Evolutionary conservation across 768 basidiomycete genomes (phyloP), one percentile per base, ranked within the genome.

Genomic region (Amylocystis lapponica): DNA sequence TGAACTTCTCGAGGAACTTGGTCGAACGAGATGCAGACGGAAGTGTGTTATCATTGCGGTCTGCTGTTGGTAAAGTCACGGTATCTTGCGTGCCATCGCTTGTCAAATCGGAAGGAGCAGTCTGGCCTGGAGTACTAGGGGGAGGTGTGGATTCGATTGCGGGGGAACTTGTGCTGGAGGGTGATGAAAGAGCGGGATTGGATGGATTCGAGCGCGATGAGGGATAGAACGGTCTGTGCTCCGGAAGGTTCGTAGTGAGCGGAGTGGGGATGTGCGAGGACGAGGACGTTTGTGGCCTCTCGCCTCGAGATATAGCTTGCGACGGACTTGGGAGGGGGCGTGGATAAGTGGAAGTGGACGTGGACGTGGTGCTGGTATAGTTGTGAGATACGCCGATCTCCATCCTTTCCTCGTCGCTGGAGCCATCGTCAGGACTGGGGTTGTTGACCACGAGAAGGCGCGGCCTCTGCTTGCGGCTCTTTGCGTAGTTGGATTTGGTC

Each of bases 131-230:
- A 10, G 83, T 83, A 54, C 71, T 74, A 21, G 83, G 83, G 4
- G 83, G 82, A 44, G 85, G 82, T n/a, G 82, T 79, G 3, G 80
- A 75, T 48, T 83, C 81, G 37, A 78, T 72, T 30, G 70, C 70
- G 5, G 76, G 79, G 2, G 85, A 86, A 54, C 75, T 76, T 36
- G 79, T 73, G 54, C 73, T 80, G 41, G 81, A 84, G 16, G 86
- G 81, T 3, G 85, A 86, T 13, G 81, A 83, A 37, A 79, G 72
- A 30, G 79, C 68, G 40, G 76, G 81, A 56, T 77, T 74, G 43
- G 73, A 66, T 30, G 76, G 79, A 57, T 76, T 75, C 36, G 72
- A 66, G 56, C 66, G 59, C 42, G 65, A 54, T 57, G 58, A 49
- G 48, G 62, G 48, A 60, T 59, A 56, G 30, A 51, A 47, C 41